Evolutionary conservation across 176 grass and related monocot species (phyloP), one percentile per base, ranked within the genome.

Genomic region (Echinochloa phyllopogon): DNA sequence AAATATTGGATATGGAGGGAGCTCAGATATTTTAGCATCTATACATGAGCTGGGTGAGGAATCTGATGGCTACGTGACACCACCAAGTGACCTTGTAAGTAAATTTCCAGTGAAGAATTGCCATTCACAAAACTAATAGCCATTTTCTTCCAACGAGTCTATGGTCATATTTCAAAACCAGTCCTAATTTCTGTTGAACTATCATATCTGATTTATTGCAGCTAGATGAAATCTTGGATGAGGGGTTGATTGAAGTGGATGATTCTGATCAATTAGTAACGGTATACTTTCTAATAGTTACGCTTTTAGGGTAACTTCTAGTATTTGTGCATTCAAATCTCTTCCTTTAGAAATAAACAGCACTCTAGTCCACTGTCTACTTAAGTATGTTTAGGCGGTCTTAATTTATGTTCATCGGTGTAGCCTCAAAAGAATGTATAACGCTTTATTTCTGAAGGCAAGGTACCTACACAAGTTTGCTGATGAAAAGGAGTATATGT

Each of bases 31-130:
- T 36, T 75, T 84, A 65, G 81, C 81, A 80, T 84, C 75, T 51
- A 70, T 80, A 80, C 80, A 84, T 75, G 85, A 87, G 60, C 81
- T 87, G 6, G 65, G 51, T 43, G 24, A 87, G 0, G 75, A 76
- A 87, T 91, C 68, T 37, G 60, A 87, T 79, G 81, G 81, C 12
- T 81, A 76, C 23, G 36, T 13, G 74, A 87, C 89, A 84, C 84
- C 80, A 53, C 52, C 50, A 80, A 87, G 36, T 75, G 67, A 87
- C 66, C 77, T 87, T 41, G 84, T 90, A 79, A 82, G 79, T 27
- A 79, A 68, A 8, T 82, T 67, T 41, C 33, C 16, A 42, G 10
- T 6, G n/a, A 74, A 83, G 12, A 65, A 53, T 40, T 68, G 2
- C 11, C 58, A 74, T 59, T 41, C 10, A 74, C 16, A 41, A 13